Evolutionary conservation across 495 filamentous ascomycete species (phyloP).

Genomic region (Trichoderma asperelloides): DNA sequence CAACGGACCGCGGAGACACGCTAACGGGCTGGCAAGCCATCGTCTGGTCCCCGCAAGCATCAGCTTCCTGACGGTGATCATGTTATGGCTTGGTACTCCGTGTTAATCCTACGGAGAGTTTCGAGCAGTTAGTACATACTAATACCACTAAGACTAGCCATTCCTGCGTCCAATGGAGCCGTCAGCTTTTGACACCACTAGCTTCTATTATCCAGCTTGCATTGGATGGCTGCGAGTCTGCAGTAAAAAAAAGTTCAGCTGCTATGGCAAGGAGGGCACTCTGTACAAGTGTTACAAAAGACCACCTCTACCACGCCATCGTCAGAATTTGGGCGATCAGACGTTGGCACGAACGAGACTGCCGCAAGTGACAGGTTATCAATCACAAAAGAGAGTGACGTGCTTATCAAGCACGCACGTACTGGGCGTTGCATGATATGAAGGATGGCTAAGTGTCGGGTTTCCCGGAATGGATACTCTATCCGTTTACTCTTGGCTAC

Average conservation of each 20-base stretch:
- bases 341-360: not conserved
- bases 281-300: too few relatives aligned
- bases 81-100: not conserved
- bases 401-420: not conserved
- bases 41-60: slow-evolving; percentile 4
- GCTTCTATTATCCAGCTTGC: not conserved
- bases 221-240: not conserved
- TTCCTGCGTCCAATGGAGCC: not conserved
- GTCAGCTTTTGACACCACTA: not conserved
- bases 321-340: too few relatives aligned
- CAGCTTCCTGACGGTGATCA: not conserved
- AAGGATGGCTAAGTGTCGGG: not conserved
- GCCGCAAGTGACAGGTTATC: not conserved
- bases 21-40: not conserved
- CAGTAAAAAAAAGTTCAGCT: too few relatives aligned
- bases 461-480: not conserved
- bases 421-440: not conserved
- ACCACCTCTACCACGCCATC: too few relatives aligned
- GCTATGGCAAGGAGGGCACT: too few relatives aligned
- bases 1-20: slow-evolving; percentile 4
- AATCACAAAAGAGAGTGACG: not conserved
- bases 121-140: not conserved
- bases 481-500: not conserved
- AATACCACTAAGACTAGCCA: not conserved
- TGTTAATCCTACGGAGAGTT: not conserved